These are phyloP conservation scores for Herpetospermum pedunculosum DNA, from an alignment of 306 rosid species.

Conservation along the genomic window DNA sequence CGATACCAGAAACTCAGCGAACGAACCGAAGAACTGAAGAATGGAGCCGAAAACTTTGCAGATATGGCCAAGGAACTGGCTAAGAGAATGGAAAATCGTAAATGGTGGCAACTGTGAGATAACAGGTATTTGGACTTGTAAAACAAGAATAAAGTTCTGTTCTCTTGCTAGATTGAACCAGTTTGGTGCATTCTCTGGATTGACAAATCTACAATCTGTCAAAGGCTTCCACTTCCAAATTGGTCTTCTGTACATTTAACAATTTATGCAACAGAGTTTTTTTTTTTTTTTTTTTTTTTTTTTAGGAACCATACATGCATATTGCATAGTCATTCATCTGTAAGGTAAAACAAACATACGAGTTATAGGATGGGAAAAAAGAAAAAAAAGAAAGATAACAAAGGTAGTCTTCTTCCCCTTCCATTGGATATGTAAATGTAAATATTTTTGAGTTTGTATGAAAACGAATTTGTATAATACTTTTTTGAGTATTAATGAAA, in stretches of 20 bases:
- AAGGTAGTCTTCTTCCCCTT: neutral
- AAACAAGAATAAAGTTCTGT: neutral
- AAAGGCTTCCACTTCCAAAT: neutral
- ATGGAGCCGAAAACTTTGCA: slow-evolving; percentile 74
- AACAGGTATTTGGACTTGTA: neutral
- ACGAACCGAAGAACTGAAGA: slow-evolving; percentile 51
- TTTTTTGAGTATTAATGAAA: neutral
- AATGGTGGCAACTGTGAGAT: slow-evolving; percentile 81
- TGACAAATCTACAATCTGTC: neutral
- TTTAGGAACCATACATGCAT: neutral
- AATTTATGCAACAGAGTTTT: neutral
- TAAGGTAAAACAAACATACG: neutral
- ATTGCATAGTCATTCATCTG: neutral
- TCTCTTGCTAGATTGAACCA: neutral
- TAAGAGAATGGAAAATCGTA: slow-evolving; percentile 72
- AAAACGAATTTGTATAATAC: neutral
- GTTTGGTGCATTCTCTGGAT: neutral
- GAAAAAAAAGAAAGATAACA: neutral
- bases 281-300: neutral
- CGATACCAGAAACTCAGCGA: slow-evolving; percentile 42
- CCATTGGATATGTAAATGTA: neutral
- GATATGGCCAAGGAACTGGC: slow-evolving; percentile 68
- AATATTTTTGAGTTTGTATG: neutral
- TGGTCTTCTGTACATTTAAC: neutral
- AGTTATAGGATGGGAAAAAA: neutral